Evolutionary conservation across 257 asterid species (phyloP).

Genomic region (Solanum pennellii): DNA sequence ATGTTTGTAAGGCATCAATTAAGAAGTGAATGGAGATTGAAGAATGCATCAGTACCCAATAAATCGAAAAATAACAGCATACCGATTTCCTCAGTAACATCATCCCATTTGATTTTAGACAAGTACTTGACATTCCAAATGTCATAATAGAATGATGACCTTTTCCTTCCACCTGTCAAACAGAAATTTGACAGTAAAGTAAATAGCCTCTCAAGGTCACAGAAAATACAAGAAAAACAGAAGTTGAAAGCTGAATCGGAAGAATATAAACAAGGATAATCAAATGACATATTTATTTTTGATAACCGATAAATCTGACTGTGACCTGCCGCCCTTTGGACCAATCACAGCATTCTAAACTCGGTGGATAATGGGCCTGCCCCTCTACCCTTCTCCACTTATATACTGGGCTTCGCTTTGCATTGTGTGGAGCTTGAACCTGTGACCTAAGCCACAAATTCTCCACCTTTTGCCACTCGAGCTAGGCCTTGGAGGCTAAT

Average conservation of each 20-base stretch:
- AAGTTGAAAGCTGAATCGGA: background rate
- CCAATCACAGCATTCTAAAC: no score
- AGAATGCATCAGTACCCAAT: background rate
- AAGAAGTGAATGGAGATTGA: background rate
- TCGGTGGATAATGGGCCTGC: no score
- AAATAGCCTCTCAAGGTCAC: background rate
- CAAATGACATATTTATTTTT: background rate
- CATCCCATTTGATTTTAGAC: conserved; percentile 98
- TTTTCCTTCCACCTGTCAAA: conserved; percentile 74
- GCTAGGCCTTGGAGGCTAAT: background rate
- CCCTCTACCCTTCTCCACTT: no score
- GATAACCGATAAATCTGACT: no score
- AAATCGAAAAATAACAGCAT: background rate
- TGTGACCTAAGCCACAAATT: background rate
- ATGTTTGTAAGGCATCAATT: background rate
- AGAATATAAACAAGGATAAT: background rate
- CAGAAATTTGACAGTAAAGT: background rate
- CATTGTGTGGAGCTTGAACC: no score
- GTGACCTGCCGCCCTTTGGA: no score
- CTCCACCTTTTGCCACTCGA: background rate
- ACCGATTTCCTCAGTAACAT: conserved; percentile 84
- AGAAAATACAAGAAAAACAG: background rate
- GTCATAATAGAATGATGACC: conserved; percentile 78
- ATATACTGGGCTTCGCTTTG: background rate
- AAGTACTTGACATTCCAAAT: conserved; percentile 92